A percentile compares a stretch with the other conserved stretches of the same genome.
Evolutionary conservation across 192 early-diverging fungal species (phyloP).

Genomic region (Coemansia brasiliensis): DNA sequence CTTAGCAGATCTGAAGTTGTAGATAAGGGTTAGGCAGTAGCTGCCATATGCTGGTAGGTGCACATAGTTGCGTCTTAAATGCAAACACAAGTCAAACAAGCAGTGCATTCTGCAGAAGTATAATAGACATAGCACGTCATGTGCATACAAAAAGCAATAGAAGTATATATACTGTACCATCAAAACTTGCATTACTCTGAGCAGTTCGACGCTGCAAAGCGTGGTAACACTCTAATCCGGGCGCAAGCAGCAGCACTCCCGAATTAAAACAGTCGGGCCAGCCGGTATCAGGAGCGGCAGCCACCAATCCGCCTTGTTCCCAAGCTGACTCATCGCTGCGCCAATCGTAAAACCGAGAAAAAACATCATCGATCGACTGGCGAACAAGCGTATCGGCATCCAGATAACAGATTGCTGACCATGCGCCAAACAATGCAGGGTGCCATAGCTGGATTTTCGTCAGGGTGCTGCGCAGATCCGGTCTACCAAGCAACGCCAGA

Average conservation of each 20-base stretch:
- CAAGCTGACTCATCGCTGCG: slow-evolving; percentile 27
- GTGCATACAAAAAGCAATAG: no score
- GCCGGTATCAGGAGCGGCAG: slow-evolving; percentile 88
- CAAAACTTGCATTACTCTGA: slow-evolving; percentile 65
- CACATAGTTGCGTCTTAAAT: neutral
- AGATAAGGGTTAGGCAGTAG: slow-evolving; percentile 4
- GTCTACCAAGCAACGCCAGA: slow-evolving; percentile 74
- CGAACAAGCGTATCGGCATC: slow-evolving; percentile 92
- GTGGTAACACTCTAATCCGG: slow-evolving; percentile 62
- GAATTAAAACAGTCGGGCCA: slow-evolving; percentile 99
- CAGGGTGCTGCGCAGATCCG: slow-evolving; percentile 85
- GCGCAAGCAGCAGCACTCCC: slow-evolving; percentile 73
- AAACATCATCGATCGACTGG: slow-evolving; percentile 78
- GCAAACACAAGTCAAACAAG: neutral
- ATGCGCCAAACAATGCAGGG: slow-evolving; percentile 64
- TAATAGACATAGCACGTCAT: neutral
- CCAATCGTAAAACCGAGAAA: slow-evolving; percentile 56
- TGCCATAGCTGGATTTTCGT: slow-evolving; percentile 90
- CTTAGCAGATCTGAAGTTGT: neutral
- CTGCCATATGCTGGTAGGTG: no score
- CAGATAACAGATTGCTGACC: slow-evolving; percentile 71
- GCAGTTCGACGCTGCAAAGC: slow-evolving; percentile 54
- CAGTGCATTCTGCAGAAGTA: neutral
- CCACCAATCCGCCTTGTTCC: slow-evolving; percentile 61
- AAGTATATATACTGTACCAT: slow-evolving; percentile 61